A percentile compares a stretch with the other conserved stretches of the same genome.
These are phyloP conservation scores for Malassezia arunalokei DNA, from an alignment of 1,284 basidiomycete species.

Conservation along the genomic window DNA sequence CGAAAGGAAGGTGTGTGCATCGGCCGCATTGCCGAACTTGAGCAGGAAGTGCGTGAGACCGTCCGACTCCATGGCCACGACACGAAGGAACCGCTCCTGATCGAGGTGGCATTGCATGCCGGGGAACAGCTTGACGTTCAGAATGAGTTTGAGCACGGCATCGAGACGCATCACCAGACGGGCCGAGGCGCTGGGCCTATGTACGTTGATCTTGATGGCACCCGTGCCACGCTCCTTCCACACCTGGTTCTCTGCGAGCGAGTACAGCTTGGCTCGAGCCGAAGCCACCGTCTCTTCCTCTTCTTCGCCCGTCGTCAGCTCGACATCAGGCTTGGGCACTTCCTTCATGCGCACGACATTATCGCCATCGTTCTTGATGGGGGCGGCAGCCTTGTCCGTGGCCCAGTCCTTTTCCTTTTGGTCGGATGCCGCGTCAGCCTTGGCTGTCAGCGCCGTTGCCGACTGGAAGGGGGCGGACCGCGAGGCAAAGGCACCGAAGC, in stretches of 20 bases:
- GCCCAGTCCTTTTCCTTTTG: slow-evolving; percentile 1
- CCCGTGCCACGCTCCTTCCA: slow-evolving; percentile 88
- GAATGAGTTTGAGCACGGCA: slow-evolving; percentile 68
- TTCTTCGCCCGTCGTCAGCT: slow-evolving; percentile 81
- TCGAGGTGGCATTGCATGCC: slow-evolving; percentile 69
- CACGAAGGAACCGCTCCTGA: slow-evolving; percentile 51
- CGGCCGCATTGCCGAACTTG: slow-evolving; percentile 20
- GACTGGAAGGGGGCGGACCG: slow-evolving; percentile 6
- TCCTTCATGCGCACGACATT: slow-evolving; percentile 13
- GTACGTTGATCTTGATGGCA: slow-evolving; percentile 66
- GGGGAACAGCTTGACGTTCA: slow-evolving; percentile 73
- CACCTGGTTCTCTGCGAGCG: slow-evolving; percentile 53
- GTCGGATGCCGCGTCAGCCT: neutral
- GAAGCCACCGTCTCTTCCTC: slow-evolving; percentile 73
- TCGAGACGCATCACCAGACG: slow-evolving; percentile 83
- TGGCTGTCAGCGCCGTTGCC: neutral
- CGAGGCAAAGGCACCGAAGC: slow-evolving; percentile 15
- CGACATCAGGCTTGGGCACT: slow-evolving; percentile 2
- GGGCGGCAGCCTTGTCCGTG: neutral
- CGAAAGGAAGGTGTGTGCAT: slow-evolving; percentile 1
- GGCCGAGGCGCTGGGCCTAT: slow-evolving; percentile 56
- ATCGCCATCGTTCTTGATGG: neutral
- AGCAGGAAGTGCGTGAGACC: slow-evolving; percentile 36
- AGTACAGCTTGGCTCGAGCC: slow-evolving; percentile 71
- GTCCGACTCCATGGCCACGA: slow-evolving; percentile 38